phyloP scores from a whole-genome alignment of 139 green algal genomes.

The Diplosphaera chodatii region DNA sequence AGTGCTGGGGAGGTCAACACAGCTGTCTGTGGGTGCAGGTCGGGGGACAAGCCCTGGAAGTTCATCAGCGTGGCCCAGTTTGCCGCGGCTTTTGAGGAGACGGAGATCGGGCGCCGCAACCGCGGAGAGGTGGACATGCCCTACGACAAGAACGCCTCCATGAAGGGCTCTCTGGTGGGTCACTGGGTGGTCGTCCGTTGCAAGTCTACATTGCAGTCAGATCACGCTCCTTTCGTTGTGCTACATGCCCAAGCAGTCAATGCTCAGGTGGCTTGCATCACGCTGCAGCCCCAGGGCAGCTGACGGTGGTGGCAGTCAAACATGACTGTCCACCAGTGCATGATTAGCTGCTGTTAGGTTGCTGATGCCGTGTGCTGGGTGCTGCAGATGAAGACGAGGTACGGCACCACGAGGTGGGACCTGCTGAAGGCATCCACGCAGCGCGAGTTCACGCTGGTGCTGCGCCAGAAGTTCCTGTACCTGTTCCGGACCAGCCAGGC shows the following conservation, averaged over 20 bases:
- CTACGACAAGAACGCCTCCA: background rate
- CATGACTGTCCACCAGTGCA: too few relatives aligned
- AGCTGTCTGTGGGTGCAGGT: too few relatives aligned
- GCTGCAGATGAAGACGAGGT: background rate
- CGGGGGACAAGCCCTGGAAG: background rate
- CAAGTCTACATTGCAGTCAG: too few relatives aligned
- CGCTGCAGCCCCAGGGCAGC: too few relatives aligned
- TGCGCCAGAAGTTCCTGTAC: conserved; percentile 45
- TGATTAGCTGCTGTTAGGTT: too few relatives aligned
- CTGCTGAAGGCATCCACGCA: conserved; percentile 27
- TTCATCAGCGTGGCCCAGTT: conserved; percentile 1
- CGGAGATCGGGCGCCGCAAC: background rate
- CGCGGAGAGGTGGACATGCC: background rate
- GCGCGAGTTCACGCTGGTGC: conserved; percentile 42
- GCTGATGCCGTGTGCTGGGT: too few relatives aligned
- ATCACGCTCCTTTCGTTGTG: too few relatives aligned
- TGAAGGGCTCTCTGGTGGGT: background rate
- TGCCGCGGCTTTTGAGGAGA: conserved; percentile 2
- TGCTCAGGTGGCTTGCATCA: too few relatives aligned
- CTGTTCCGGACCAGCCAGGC: conserved; percentile 27
- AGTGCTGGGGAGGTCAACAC: too few relatives aligned
- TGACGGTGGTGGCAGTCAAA: too few relatives aligned
- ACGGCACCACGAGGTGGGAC: background rate
- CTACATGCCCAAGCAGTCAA: too few relatives aligned
- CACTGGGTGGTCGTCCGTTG: too few relatives aligned